These are phyloP conservation scores for Thermomyces lanuginosus DNA, from an alignment of 2,329 filamentous ascomycete species.

Conservation along the genomic window DNA sequence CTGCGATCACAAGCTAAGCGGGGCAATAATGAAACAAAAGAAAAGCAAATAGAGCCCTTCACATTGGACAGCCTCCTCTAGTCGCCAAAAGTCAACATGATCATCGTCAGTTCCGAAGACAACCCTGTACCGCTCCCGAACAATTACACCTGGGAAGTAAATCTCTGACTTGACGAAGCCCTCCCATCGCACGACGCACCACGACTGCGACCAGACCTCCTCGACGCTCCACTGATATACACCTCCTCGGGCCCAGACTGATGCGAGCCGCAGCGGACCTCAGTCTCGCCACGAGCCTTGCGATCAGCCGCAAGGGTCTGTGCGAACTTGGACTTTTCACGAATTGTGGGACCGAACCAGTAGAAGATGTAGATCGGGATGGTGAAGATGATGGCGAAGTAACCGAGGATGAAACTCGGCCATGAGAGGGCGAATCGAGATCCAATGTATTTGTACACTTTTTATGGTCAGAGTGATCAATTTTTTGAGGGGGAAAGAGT, in stretches of 20 bases:
- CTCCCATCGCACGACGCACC: too few species aligned
- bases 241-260: conserved; percentile 6
- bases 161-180: too few species aligned
- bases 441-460: conserved; percentile 35
- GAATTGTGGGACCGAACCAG: conserved; percentile 42
- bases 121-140: too few species aligned
- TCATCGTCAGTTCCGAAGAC: too few species aligned
- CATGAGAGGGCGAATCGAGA: conserved; percentile 36
- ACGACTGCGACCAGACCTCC: too few species aligned
- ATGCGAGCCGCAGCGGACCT: conserved; percentile 7
- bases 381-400: conserved; percentile 44
- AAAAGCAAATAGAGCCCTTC: too few species aligned
- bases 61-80: too few species aligned
- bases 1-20: too few species aligned
- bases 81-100: too few species aligned
- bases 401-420: conserved; percentile 44
- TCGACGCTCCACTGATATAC: conserved; percentile 4
- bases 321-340: conserved; percentile 45
- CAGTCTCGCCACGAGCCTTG: conserved; percentile 10
- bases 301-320: conserved; percentile 38
- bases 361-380: conserved; percentile 50
- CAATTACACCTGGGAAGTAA: too few species aligned
- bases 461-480: neutral
- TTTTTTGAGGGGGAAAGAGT: neutral
- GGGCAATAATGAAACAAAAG: too few species aligned